Evolutionary conservation across 306 rosid species (phyloP).

Genomic region (Cotoneaster glaucophyllus): DNA sequence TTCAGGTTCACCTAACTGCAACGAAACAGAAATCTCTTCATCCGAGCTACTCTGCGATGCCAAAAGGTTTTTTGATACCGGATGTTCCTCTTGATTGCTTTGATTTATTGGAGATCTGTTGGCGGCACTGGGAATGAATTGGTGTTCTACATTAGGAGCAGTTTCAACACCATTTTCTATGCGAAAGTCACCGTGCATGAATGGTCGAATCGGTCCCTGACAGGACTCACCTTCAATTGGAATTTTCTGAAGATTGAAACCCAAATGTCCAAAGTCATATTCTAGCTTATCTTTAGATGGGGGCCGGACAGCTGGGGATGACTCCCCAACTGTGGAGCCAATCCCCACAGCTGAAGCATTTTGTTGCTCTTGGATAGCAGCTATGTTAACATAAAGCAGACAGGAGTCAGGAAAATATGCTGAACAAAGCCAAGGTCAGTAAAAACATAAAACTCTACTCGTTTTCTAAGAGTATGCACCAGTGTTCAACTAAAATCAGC

Average conservation of each 20-base stretch:
- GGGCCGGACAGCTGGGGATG: conserved; percentile 50
- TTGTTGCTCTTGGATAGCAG: conserved; percentile 51
- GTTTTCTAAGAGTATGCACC: background rate
- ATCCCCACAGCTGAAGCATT: conserved; percentile 53
- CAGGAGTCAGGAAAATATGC: conserved; percentile 12
- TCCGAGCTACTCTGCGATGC: conserved; percentile 47
- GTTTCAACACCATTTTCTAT: conserved; percentile 46
- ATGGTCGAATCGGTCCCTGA: conserved; percentile 29
- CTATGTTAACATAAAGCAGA: conserved; percentile 34
- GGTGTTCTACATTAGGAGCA: conserved; percentile 58
- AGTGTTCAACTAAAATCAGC: background rate
- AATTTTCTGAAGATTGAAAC: conserved; percentile 41
- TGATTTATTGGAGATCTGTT: conserved; percentile 37
- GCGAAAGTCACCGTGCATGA: conserved; percentile 34
- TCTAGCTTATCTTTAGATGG: conserved; percentile 48
- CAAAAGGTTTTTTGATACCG: conserved; percentile 42
- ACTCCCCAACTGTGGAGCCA: conserved; percentile 80
- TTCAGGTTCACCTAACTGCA: conserved; percentile 80
- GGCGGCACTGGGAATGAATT: conserved; percentile 56
- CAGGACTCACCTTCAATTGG: conserved; percentile 47
- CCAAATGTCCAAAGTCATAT: conserved; percentile 48
- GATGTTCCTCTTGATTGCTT: conserved; percentile 42
- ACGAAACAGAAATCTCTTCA: conserved; percentile 60
- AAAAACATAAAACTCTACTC: background rate
- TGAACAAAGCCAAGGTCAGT: background rate